Evolutionary conservation across 495 filamentous ascomycete genomes (phyloP).

Genomic region (Umbilicaria muhlenbergii): DNA sequence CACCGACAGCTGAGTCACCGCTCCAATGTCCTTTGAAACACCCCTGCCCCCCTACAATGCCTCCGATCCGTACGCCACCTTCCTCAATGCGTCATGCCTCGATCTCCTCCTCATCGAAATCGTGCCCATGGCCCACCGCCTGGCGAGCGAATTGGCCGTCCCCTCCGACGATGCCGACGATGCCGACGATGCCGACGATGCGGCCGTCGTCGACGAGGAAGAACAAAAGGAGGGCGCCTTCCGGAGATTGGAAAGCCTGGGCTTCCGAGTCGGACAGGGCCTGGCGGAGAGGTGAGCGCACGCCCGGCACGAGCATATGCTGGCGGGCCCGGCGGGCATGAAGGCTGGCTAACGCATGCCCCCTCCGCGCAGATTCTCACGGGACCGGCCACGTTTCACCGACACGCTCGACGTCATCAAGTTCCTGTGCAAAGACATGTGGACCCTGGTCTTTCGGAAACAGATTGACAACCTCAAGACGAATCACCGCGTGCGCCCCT

Average conservation of each 20-base stretch:
- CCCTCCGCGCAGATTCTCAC: conserved; percentile 51
- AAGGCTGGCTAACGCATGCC: background rate
- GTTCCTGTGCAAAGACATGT: conserved; percentile 95
- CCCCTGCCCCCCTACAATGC: conserved; percentile 51
- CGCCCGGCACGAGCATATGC: background rate
- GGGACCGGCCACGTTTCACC: conserved; percentile 70
- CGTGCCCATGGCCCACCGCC: conserved; percentile 81
- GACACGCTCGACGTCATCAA: conserved; percentile 89
- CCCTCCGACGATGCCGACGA: conserved; percentile 15
- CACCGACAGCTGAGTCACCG: background rate
- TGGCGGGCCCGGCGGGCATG: no score
- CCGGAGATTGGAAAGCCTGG: conserved; percentile 66
- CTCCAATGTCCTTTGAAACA: conserved; percentile 60
- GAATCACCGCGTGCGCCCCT: conserved; percentile 64
- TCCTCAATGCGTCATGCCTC: conserved; percentile 66
- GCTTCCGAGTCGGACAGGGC: conserved; percentile 86
- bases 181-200: conserved; percentile 11
- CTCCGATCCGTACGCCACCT: conserved; percentile 61
- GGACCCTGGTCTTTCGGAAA: conserved; percentile 86
- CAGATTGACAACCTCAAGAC: conserved; percentile 98
- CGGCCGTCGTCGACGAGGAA: conserved; percentile 50
- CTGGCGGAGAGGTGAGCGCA: conserved; percentile 68
- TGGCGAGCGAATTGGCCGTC: conserved; percentile 30
- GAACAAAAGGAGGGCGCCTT: conserved; percentile 69
- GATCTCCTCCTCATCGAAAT: conserved; percentile 93